A percentile compares a stretch with the other conserved stretches of the same genome.
These are phyloP conservation scores for Termitomyces sp. DNA, from an alignment of 768 basidiomycete genomes.

Conservation along the genomic window DNA sequence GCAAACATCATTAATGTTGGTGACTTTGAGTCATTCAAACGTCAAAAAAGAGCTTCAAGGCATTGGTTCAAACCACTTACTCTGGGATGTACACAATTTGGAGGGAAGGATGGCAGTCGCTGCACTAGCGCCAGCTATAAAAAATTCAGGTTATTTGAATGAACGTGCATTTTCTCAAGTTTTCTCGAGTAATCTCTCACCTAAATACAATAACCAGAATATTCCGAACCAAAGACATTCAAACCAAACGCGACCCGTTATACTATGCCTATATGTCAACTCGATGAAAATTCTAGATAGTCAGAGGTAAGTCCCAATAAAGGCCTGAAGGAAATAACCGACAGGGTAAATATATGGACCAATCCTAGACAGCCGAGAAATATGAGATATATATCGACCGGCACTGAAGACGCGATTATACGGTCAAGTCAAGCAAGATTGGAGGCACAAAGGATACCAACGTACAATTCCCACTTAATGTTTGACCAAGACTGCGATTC, in stretches of 20 bases:
- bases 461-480: constrained; percentile 33
- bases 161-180: background rate
- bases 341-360: constrained; percentile 55
- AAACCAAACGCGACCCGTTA: constrained; percentile 66
- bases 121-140: constrained; percentile 48
- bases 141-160: background rate
- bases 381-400: constrained; percentile 55
- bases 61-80: constrained; percentile 15
- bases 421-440: constrained; percentile 2
- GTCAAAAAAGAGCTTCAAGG: background rate
- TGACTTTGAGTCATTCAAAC: constrained; percentile 1
- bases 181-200: no score
- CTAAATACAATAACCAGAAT: constrained; percentile 54
- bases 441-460: background rate
- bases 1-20: constrained; percentile 28
- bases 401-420: constrained; percentile 25
- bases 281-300: constrained; percentile 52
- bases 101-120: constrained; percentile 33
- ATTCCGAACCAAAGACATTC: constrained; percentile 58
- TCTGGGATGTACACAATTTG: constrained; percentile 25
- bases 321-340: constrained; percentile 17
- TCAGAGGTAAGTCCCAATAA: constrained; percentile 1
- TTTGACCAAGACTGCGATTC: constrained; percentile 51
- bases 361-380: constrained; percentile 57
- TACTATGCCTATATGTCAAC: constrained; percentile 40